A percentile compares a stretch with the other conserved stretches of the same genome.
Conservation (phyloP, 1,284 basidiomycete genomes). For the Peniophora sp. region DNA sequence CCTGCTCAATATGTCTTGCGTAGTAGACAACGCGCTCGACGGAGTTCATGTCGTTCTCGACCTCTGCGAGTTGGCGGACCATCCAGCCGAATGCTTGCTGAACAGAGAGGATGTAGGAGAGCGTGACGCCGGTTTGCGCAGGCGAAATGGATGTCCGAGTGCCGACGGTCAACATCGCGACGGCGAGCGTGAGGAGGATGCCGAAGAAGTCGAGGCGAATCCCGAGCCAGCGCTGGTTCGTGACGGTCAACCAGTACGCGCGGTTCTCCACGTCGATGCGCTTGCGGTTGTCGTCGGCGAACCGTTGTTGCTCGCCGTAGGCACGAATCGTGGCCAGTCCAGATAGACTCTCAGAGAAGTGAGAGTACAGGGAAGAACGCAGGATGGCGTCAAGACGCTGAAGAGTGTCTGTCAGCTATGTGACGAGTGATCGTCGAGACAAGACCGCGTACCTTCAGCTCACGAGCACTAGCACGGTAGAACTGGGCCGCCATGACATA, state of each 20-base stretch:
- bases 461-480: constrained; percentile 84
- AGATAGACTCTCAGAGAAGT: constrained; percentile 84
- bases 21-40: constrained; percentile 84
- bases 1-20: constrained; percentile 68
- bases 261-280: constrained; percentile 86
- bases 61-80: constrained; percentile 76
- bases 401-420: neutral
- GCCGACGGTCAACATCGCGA: constrained; percentile 73
- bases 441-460: constrained; percentile 59
- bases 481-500: constrained; percentile 69
- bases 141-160: constrained; percentile 72
- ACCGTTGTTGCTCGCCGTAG: constrained; percentile 66
- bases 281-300: constrained; percentile 67
- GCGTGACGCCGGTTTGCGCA: constrained; percentile 65
- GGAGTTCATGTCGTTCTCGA: constrained; percentile 90
- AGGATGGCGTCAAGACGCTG: constrained; percentile 56
- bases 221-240: constrained; percentile 86
- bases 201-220: constrained; percentile 85
- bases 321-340: constrained; percentile 86
- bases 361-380: constrained; percentile 68
- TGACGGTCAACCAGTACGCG: constrained; percentile 81
- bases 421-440: constrained; percentile 1
- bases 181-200: constrained; percentile 67
- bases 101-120: constrained; percentile 73
- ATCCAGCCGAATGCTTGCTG: constrained; percentile 78